Base-by-base conservation (phyloP, 139 green algal species). In the Gonium pectorale region DNA sequence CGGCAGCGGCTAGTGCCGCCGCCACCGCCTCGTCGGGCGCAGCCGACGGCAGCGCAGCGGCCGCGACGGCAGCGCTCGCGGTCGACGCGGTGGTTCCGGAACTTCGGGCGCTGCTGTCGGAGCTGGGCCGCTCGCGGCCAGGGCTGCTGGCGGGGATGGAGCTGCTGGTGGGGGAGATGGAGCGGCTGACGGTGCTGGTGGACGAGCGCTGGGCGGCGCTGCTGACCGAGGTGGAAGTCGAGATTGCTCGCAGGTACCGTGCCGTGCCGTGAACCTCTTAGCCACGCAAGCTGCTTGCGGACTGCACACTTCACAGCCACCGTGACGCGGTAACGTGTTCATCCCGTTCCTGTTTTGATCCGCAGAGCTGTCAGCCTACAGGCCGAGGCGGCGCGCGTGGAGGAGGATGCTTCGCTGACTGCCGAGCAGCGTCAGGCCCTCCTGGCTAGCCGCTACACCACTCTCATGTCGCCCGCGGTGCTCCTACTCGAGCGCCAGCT, bases 181-280 rank as follows among this genome's bases (percentile, higher is more conserved):
- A 86, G 27, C 54, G 82, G 38, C 56, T 90, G 35, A 81, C 77
- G 33, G 81, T 94, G n/a, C 83, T 94, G n/a, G 88, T 81, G 60
- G 77, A 91, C 68, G 95, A 97, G 91, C 82, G 92, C 22, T 96
- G 93, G 93, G 88, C 92, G 27, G 69, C 71, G 2, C 84, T 92
- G n/a, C 83, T 96, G 71, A 44, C 67, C 3, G 89, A 95, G 72
- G 41, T 93, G 60, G 89, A 94, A 71, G 80, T 91, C 52, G 88
- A 92, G n/a, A 81, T 90, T 3, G 73, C 67, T 0, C 70, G 82
- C 26, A 70, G 90, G 37, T 89, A 64, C 24, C 13, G 46, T 54
- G 46, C 46, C 46, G 46, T 15, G 46, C 15, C 46, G 46, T 11
- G 15, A 15, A 24, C 46, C 46, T 11, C 11, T 24, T 11, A 15